phyloP scores from a whole-genome alignment of 371 early-diverging fungal genomes.

The Rhizopus sp. region DNA sequence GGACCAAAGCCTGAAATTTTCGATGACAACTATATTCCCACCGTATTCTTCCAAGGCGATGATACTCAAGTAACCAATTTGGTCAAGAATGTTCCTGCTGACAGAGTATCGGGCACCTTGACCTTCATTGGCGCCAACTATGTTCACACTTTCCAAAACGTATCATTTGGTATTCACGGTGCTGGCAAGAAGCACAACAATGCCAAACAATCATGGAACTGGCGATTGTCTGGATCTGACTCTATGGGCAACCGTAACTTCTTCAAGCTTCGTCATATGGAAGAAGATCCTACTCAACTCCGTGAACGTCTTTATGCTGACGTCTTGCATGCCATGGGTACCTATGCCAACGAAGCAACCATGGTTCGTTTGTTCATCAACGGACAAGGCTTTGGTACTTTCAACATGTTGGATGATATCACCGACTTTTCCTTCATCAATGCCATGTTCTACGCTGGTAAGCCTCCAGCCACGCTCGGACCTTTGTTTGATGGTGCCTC shows the following conservation, averaged over 20 bases:
- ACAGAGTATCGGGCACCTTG: conserved; percentile 28
- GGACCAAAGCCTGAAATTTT: conserved; percentile 43
- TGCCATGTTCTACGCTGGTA: conserved; percentile 48
- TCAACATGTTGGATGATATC: conserved; percentile 58
- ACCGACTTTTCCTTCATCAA: conserved; percentile 49
- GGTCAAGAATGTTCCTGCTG: conserved; percentile 29
- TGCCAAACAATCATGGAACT: conserved; percentile 62
- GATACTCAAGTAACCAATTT: conserved; percentile 26
- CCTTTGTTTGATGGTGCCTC: conserved; percentile 57
- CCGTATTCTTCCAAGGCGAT: conserved; percentile 46
- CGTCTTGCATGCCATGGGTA: conserved; percentile 50
- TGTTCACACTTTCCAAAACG: conserved; percentile 39
- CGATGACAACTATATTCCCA: conserved; percentile 56
- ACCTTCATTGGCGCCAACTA: conserved; percentile 50
- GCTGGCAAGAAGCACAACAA: conserved; percentile 60
- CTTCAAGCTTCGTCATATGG: conserved; percentile 61
- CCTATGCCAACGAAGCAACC: conserved; percentile 52
- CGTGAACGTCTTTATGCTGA: conserved; percentile 62
- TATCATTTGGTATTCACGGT: conserved; percentile 51
- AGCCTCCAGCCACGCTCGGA: conserved; percentile 44
- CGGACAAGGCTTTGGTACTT: conserved; percentile 51
- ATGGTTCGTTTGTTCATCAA: conserved; percentile 58
- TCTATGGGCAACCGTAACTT: conserved; percentile 43
- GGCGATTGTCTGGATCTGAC: conserved; percentile 34
- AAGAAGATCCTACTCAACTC: conserved; percentile 62